Evolutionary conservation across 2,329 filamentous ascomycete species (phyloP).

Genomic region (Aureobasidium leucospermi): DNA sequence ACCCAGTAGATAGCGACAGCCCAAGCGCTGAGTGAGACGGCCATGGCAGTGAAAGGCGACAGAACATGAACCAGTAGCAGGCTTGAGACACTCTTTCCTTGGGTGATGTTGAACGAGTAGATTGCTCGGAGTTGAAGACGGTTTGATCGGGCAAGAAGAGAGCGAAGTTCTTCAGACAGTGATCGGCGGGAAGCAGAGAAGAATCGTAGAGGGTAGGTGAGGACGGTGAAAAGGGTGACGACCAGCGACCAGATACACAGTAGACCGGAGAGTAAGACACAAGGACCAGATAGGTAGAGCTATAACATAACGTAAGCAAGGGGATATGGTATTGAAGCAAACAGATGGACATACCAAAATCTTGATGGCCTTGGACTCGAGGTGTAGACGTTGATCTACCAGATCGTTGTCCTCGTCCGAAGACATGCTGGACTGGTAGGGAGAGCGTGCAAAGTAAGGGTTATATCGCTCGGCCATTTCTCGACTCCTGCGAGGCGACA

Average conservation of each 20-base stretch:
- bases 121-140: slow-evolving; percentile 44
- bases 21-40: slow-evolving; percentile 51
- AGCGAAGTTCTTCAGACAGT: slow-evolving; percentile 45
- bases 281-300: slow-evolving; percentile 48
- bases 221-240: slow-evolving; percentile 42
- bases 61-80: slow-evolving; percentile 48
- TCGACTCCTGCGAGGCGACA: background rate
- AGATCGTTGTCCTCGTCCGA: slow-evolving; percentile 26
- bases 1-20: slow-evolving; percentile 56
- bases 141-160: slow-evolving; percentile 47
- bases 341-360: slow-evolving; percentile 30
- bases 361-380: slow-evolving; percentile 38
- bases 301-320: slow-evolving; percentile 16
- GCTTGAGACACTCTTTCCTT: slow-evolving; percentile 34
- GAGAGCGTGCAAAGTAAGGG: background rate
- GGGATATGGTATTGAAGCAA: background rate
- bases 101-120: slow-evolving; percentile 34
- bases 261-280: slow-evolving; percentile 47
- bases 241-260: slow-evolving; percentile 49
- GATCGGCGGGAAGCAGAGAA: slow-evolving; percentile 37
- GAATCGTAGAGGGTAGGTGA: slow-evolving; percentile 48
- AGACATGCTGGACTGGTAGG: slow-evolving; percentile 14
- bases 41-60: slow-evolving; percentile 50
- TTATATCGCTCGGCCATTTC: slow-evolving; percentile 9
- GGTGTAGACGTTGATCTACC: slow-evolving; percentile 31